Evolutionary conservation across 2,329 filamentous ascomycete species (phyloP).

Genomic region (Aspergillus transmontanensis): DNA sequence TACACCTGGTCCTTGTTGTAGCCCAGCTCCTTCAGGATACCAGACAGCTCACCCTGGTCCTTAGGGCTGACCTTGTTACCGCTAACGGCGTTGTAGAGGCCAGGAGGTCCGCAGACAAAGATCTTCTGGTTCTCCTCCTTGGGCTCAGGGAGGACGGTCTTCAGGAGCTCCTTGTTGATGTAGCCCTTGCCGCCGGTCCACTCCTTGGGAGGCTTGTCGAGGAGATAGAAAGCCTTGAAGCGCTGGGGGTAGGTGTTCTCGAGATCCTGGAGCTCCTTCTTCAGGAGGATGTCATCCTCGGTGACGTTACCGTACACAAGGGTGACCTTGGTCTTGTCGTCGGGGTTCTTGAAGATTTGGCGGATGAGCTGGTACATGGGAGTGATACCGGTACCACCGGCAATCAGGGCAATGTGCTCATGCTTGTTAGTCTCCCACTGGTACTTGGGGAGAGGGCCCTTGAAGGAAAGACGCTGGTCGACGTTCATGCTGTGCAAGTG

Average conservation of each 20-base stretch:
- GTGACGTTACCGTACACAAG: slow-evolving; percentile 88
- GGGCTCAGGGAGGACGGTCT: slow-evolving; percentile 91
- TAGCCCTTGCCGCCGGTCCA: slow-evolving; percentile 78
- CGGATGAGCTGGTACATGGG: slow-evolving; percentile 96
- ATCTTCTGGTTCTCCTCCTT: slow-evolving; percentile 92
- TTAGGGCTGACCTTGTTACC: slow-evolving; percentile 87
- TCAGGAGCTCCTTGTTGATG: slow-evolving; percentile 88
- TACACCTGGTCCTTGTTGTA: slow-evolving; percentile 89
- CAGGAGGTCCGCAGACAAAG: slow-evolving; percentile 92
- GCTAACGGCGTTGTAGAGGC: slow-evolving; percentile 89
- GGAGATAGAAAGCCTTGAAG: slow-evolving; percentile 92
- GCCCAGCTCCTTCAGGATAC: slow-evolving; percentile 80
- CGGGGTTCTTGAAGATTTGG: slow-evolving; percentile 91
- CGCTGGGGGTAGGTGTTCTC: slow-evolving; percentile 95
- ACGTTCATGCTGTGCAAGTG: slow-evolving; percentile 82
- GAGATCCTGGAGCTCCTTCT: slow-evolving; percentile 78
- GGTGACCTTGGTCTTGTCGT: slow-evolving; percentile 97
- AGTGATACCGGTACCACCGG: slow-evolving; percentile 95
- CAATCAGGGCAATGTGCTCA: slow-evolving; percentile 69
- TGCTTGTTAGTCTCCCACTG: slow-evolving; percentile 90
- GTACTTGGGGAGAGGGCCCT: slow-evolving; percentile 96
- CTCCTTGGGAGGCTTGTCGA: slow-evolving; percentile 79
- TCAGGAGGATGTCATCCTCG: slow-evolving; percentile 90
- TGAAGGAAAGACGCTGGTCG: slow-evolving; percentile 83
- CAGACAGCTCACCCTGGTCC: slow-evolving; percentile 89